Conservation (phyloP, 257 asterid species). For the Gentiana dahurica region DNA sequence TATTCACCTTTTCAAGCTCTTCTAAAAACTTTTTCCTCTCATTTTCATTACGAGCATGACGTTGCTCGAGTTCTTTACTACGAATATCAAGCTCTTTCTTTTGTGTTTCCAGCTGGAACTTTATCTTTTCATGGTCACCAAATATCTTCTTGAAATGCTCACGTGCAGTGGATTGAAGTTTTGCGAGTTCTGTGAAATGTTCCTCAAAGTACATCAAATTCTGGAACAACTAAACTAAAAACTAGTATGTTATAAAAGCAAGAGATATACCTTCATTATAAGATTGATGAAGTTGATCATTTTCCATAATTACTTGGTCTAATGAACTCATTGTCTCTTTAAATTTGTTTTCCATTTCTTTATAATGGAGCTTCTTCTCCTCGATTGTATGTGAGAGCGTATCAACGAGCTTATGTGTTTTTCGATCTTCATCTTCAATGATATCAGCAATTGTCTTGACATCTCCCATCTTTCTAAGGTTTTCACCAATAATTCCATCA, state of each 20-base stretch:
- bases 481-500: conserved; percentile 50
- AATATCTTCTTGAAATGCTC: conserved; percentile 74
- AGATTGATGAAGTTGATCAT: conserved; percentile 54
- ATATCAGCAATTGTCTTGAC: conserved; percentile 61
- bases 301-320: conserved; percentile 43
- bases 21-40: conserved; percentile 61
- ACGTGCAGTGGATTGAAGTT: conserved; percentile 64
- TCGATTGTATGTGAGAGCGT: conserved; percentile 59
- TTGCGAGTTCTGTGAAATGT: conserved; percentile 47
- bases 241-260: conserved; percentile 1
- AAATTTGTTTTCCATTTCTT: conserved; percentile 55
- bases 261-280: conserved; percentile 59
- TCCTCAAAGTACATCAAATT: no score
- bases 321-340: conserved; percentile 61
- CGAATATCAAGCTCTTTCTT: conserved; percentile 64
- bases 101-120: conserved; percentile 54
- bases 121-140: conserved; percentile 68
- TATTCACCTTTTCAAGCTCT: conserved; percentile 70
- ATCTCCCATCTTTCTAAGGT: conserved; percentile 80
- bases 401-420: conserved; percentile 55
- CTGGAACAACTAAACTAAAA: not conserved
- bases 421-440: conserved; percentile 72
- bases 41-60: conserved; percentile 67
- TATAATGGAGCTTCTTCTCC: conserved; percentile 52
- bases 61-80: conserved; percentile 57